Base-by-base conservation (phyloP, 306 rosid species). In the Amphicarpaea edgeworthii region DNA sequence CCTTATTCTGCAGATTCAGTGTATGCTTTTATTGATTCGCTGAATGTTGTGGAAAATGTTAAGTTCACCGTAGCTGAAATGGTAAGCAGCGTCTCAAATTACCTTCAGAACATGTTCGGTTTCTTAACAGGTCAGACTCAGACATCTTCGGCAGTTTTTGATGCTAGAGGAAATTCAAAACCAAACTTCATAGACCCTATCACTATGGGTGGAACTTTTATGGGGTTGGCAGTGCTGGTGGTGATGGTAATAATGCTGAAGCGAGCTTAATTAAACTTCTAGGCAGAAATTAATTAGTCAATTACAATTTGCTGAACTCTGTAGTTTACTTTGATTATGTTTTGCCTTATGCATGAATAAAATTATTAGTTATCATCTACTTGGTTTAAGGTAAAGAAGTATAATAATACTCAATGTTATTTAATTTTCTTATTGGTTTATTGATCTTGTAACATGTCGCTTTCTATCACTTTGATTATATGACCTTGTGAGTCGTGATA, bases 221-320 rank as follows among this genome's bases (percentile, higher is more conserved):
- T 92, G 88, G 96, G 93, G 42, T 70, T 92, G 84, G 87, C 59
- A 7, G 23, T 89, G 32, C 14, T 90, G 64, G 96, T 84, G 40
- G 60, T 61, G 10, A 85, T 87, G 84, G 85, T 90, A 42, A 80
- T 90, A 16, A 9, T 92, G 57, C 19, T 82, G 53, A 92, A 88
- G 77, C 92, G 93, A 63, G 75, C 3, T 47, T 92, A 86, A 83
- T 47, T 92, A 86, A 83, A 70, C 7, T 43, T 53, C 2, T 49
- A 63, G 21, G 30, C 40, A 5, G 4, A 50, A n/a, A 24, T 30
- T 24, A 30, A 30, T 50, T 19, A 17, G 26, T 51, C 1, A 19
- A 8, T 28, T 23, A 42, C 7, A 16, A 62, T 75, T 72, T 61
- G 79, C 57, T 65, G 79, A 83, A 23, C 9, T 41, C 24, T 10